Evolutionary conservation across 140 eudicot species (phyloP).

Genomic region (Ambrosia hybrid): DNA sequence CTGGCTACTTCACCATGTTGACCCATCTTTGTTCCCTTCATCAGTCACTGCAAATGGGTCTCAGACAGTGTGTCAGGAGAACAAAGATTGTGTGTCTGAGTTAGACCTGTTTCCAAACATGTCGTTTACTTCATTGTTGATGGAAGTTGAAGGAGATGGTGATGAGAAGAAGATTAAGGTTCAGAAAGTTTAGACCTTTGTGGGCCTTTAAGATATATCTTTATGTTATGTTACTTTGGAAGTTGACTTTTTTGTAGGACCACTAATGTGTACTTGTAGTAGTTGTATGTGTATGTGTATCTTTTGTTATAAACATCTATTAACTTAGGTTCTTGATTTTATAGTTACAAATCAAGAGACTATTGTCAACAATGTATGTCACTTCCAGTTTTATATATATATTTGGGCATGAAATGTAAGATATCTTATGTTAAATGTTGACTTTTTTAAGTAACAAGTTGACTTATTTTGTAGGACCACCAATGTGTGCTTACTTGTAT

Average conservation of each 20-base stretch:
- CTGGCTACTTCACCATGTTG: slow-evolving; percentile 60
- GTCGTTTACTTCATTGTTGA: slow-evolving; percentile 44
- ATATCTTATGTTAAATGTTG: too few species aligned
- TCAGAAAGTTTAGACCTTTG: slow-evolving; percentile 17
- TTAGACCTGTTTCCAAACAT: slow-evolving; percentile 39
- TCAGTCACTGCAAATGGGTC: slow-evolving; percentile 7
- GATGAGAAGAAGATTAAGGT: slow-evolving; percentile 13
- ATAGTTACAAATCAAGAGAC: neutral
- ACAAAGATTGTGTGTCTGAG: slow-evolving; percentile 25
- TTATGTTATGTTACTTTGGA: slow-evolving; percentile 16
- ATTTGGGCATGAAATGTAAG: too few species aligned
- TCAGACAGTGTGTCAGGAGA: slow-evolving; percentile 21
- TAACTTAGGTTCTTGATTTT: neutral
- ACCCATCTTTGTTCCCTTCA: slow-evolving; percentile 39
- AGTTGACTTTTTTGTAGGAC: slow-evolving; percentile 30
- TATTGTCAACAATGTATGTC: too few species aligned
- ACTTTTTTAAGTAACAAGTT: too few species aligned
- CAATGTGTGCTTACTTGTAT: too few species aligned
- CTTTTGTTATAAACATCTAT: neutral
- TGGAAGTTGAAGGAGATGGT: slow-evolving; percentile 32
- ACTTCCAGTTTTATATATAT: too few species aligned
- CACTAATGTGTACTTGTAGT: slow-evolving; percentile 20
- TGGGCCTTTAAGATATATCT: slow-evolving; percentile 2
- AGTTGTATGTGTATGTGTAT: neutral
- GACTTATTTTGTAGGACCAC: too few species aligned